phyloP scores from a whole-genome alignment of 805 yeast genomes.

The Nakazawaea ambrosiae region DNA sequence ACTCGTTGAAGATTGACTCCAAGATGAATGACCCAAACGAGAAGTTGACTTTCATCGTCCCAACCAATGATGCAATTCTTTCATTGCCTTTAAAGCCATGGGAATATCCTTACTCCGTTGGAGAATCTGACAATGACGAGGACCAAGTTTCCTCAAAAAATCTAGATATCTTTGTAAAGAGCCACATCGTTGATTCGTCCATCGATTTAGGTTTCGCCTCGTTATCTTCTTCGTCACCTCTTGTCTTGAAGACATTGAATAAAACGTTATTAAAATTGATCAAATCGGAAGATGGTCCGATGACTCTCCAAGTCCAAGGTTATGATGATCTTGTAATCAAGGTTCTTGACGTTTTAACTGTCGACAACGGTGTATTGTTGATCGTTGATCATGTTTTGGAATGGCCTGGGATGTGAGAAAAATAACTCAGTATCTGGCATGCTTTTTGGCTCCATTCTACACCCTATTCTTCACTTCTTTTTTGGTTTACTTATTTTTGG shows the following conservation, averaged over 20 bases:
- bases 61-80: slow-evolving; percentile 55
- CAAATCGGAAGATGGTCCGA: slow-evolving; percentile 26
- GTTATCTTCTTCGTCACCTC: slow-evolving; percentile 13
- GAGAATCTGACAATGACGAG: slow-evolving; percentile 31
- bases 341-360: slow-evolving; percentile 27
- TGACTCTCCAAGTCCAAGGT: slow-evolving; percentile 25
- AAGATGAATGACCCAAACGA: neutral
- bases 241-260: slow-evolving; percentile 24
- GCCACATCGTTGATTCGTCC: slow-evolving; percentile 45
- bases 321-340: slow-evolving; percentile 20
- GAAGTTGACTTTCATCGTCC: slow-evolving; percentile 56
- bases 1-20: neutral
- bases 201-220: slow-evolving; percentile 10
- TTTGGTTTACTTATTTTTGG: too few relatives aligned
- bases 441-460: neutral
- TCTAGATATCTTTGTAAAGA: slow-evolving; percentile 48
- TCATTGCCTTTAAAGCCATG: slow-evolving; percentile 61
- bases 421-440: neutral
- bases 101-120: slow-evolving; percentile 63
- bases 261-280: slow-evolving; percentile 29
- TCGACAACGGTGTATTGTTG: slow-evolving; percentile 40
- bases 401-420: slow-evolving; percentile 23
- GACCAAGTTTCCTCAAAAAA: slow-evolving; percentile 46
- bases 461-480: neutral
- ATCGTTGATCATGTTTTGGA: slow-evolving; percentile 29